Evolutionary conservation across 164 flowering plant genomes (phyloP), one percentile per base, ranked within the genome.

Genomic region (Stephania japonica): DNA sequence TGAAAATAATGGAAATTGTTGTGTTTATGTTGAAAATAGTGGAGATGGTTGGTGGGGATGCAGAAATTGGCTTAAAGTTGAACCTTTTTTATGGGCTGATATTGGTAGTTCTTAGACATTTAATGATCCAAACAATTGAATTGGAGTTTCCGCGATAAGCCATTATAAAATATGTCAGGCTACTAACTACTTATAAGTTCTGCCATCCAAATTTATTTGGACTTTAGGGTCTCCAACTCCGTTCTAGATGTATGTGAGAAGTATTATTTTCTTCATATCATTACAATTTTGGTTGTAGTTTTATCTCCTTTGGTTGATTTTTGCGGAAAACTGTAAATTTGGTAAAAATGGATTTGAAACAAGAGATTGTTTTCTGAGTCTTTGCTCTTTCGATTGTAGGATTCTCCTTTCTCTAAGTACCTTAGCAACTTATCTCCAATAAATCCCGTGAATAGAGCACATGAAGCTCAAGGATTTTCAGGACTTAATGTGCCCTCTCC

Each of bases 381-480:
- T 5, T 65, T 71, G 56, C 44, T 61, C 1, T 62, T 43, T 70
- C 26, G 49, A 66, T 75, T 80, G 73, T 80, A 88, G 90, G 91
- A 85, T 43, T 88, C 90, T 21, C 86, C 90, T n/a, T 73, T 85
- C 25, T 80, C 69, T 27, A 76, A 72, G 69, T 86, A 73, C 73
- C 41, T 82, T n/a, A 80, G 78, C 81, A 83, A 67, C n/a, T 72
- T 86, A n/a, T 87, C 91, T 41, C 90, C 90, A 12, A 81, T 87
- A 71, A 69, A 81, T 70, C 81, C 75, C 61, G 80, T 49, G 71
- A 83, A 81, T 76, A 75, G 53, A 61, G 59, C 70, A 24, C 77
- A 65, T 76, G 80, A 72, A 44, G 71, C 79, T 10, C 85, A 80
- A 78, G 82, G 78, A 21, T 81, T 85, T 71, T 64, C 80, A n/a